Evolutionary conservation across 495 filamentous ascomycete genomes (phyloP), one percentile per base, ranked within the genome.

Genomic region (Pseudevernia furfuracea): DNA sequence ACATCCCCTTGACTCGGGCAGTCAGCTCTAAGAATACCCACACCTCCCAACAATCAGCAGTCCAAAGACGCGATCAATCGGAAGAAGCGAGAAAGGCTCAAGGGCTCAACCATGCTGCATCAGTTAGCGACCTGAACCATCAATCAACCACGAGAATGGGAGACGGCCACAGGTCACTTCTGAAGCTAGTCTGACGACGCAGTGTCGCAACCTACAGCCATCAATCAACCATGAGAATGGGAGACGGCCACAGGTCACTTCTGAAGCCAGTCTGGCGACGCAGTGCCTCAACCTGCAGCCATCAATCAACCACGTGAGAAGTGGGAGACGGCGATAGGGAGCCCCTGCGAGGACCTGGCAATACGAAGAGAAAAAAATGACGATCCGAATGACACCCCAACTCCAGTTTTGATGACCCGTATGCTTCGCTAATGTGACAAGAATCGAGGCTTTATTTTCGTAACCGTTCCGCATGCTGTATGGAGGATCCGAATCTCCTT

Each of bases 391-490:
- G 3, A 30, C 30, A 5, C 25, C 44, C 44, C 14, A 53, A 62
- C 44, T 44, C 60, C 60, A 38, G 9, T 46, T 46, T 60, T 62
- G 36, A 48, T 61, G 59, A 62, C 36, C 60, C 21, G 60, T 62
- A 62, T 62, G 60, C 48, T 62, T 53, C 60, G 60, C 60, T 62
- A 62, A 62, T 14, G 7, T 32, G 41, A 38, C 44, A 36, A 49
- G 25, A 52, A 62, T 34, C 37, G 39, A 60, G 21, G 58, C 6
- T 19, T 34, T 34, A 2, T 34, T 55, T 55, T 39, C 43, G 58
- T 46, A 32, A 30, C 21, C 9, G n/a, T 46, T 46, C 39, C 39
- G 57, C 57, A 39, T 38, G 58, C 58, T 41, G 58, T 60, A 11
- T 32, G 6, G 38, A 28, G 17, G n/a, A 60, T 60, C 38, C 25